A percentile compares a stretch with the other conserved stretches of the same genome.
Evolutionary conservation across 495 filamentous ascomycete genomes (phyloP).

Genomic region (Penicillium maclennaniae): DNA sequence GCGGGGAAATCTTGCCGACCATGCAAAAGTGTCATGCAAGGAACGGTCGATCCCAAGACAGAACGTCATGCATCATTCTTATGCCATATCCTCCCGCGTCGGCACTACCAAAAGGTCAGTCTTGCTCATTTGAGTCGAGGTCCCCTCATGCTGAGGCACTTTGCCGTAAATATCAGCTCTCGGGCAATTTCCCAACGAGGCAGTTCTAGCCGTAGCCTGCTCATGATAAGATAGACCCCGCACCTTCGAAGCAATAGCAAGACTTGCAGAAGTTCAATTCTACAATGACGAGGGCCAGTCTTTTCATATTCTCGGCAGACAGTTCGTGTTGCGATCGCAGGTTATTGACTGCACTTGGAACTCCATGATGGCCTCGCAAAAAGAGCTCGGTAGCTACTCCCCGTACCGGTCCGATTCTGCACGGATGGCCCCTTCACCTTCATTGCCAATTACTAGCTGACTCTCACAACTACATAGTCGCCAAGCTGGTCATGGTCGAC

Average conservation of each 20-base stretch:
- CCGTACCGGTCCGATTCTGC: no score
- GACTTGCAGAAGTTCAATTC: no score
- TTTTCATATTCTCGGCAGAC: background rate
- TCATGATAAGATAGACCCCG: slow-evolving; percentile 25
- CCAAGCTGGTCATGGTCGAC: slow-evolving; percentile 23
- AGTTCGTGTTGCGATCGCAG: no score
- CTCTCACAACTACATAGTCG: slow-evolving; percentile 6
- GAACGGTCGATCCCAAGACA: background rate
- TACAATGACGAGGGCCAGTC: background rate
- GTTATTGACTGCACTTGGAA: background rate
- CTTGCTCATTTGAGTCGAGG: background rate
- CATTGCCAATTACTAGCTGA: background rate
- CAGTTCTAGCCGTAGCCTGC: slow-evolving; percentile 11
- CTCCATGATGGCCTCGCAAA: slow-evolving; percentile 10
- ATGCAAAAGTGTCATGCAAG: background rate
- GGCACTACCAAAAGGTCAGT: background rate
- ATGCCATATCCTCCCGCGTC: background rate
- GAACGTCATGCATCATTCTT: background rate
- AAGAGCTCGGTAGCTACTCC: slow-evolving; percentile 2
- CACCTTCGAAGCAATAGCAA: background rate
- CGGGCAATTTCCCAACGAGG: slow-evolving; percentile 9
- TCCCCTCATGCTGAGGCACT: background rate
- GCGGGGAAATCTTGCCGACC: background rate
- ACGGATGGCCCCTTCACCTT: background rate
- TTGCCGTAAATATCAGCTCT: background rate